phyloP scores from a whole-genome alignment of 2,329 filamentous ascomycete genomes.

The Bimuria novae-zelandiae region DNA sequence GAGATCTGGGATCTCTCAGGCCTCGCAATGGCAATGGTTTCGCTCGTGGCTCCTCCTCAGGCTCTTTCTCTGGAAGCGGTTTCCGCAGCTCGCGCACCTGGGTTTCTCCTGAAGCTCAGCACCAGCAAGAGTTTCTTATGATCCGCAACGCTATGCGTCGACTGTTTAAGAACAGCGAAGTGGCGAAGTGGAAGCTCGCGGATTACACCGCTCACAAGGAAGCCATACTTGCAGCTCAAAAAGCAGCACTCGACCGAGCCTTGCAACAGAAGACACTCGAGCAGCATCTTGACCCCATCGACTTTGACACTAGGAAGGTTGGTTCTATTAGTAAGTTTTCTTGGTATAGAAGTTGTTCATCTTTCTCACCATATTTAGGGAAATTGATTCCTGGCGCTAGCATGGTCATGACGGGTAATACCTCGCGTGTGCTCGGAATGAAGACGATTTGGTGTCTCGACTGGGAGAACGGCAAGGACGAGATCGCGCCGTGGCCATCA shows the following conservation, averaged over 20 bases:
- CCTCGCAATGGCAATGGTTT: constrained; percentile 7
- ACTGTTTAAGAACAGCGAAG: constrained; percentile 39
- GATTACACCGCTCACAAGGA: constrained; percentile 41
- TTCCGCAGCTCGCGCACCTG: constrained; percentile 29
- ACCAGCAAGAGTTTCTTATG: constrained; percentile 34
- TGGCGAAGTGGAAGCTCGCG: constrained; percentile 37
- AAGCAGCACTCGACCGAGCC: constrained; percentile 19
- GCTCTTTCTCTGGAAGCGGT: constrained; percentile 4
- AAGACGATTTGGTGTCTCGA: constrained; percentile 48
- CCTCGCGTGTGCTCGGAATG: constrained; percentile 40
- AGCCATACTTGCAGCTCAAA: constrained; percentile 25
- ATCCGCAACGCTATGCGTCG: constrained; percentile 43
- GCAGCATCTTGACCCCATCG: not conserved
- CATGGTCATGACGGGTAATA: constrained; percentile 27
- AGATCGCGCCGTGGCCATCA: constrained; percentile 49
- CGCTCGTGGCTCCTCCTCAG: constrained; percentile 5
- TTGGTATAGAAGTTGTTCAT: too few species aligned
- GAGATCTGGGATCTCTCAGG: not conserved
- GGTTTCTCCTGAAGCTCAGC: constrained; percentile 31
- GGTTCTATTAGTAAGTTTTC: not conserved
- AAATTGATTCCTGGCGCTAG: constrained; percentile 27
- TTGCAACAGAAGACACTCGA: constrained; percentile 21
- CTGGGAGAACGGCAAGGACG: constrained; percentile 39
- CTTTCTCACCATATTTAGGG: not conserved
- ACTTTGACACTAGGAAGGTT: not conserved